A percentile compares a stretch with the other conserved stretches of the same genome.
Conservation (phyloP, 2,329 filamentous ascomycete species). For the Botrytis galanthina region DNA sequence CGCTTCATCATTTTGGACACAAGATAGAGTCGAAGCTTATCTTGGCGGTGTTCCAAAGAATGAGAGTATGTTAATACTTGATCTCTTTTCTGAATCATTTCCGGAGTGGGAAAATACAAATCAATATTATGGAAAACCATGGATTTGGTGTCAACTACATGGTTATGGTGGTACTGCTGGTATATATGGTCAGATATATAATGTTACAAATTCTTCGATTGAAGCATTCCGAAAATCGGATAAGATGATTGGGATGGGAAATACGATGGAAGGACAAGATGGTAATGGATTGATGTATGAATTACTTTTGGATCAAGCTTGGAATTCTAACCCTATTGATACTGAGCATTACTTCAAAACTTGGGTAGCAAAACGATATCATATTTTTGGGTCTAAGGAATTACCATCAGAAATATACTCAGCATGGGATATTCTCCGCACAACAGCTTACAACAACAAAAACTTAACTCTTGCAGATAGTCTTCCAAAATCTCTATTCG, state of each 20-base stretch:
- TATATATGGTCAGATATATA: constrained; percentile 50
- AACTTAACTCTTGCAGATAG: not conserved
- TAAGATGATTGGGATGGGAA: constrained; percentile 48
- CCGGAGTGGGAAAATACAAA: constrained; percentile 52
- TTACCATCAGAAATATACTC: constrained; percentile 41
- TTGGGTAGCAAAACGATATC: constrained; percentile 48
- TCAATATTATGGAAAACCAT: constrained; percentile 51
- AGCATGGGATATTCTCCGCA: constrained; percentile 48
- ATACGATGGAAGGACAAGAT: constrained; percentile 51
- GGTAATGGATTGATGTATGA: constrained; percentile 54
- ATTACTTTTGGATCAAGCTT: constrained; percentile 51
- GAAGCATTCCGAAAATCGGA: constrained; percentile 44
- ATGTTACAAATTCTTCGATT: constrained; percentile 48
- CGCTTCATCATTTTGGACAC: constrained; percentile 45
- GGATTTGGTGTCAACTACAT: constrained; percentile 55
- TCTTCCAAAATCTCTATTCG: not conserved
- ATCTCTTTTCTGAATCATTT: constrained; percentile 49
- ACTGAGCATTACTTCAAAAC: constrained; percentile 46
- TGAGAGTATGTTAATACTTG: constrained; percentile 50
- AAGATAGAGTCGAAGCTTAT: constrained; percentile 48
- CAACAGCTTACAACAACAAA: constrained; percentile 14
- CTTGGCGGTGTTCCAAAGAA: constrained; percentile 46
- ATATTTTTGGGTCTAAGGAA: constrained; percentile 18
- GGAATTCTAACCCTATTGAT: constrained; percentile 45
- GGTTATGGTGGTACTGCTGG: constrained; percentile 51